These are phyloP conservation scores for Fusarium proliferatum DNA, from an alignment of 2,329 filamentous ascomycete species.

Conservation along the genomic window DNA sequence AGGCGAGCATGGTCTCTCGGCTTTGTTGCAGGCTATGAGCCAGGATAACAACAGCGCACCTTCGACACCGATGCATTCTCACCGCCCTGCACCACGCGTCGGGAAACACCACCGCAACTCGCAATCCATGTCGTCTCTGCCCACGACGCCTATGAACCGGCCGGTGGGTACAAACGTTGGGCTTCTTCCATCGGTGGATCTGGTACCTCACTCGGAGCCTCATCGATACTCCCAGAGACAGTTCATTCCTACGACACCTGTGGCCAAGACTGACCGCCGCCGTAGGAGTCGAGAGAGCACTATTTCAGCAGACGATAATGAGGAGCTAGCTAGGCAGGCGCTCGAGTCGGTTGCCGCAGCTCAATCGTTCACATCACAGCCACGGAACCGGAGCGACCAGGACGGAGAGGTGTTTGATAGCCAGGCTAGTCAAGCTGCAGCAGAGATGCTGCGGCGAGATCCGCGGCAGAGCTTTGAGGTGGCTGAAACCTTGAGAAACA, in stretches of 20 bases:
- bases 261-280: conserved; percentile 56
- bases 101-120: conserved; percentile 78
- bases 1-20: conserved; percentile 75
- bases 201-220: conserved; percentile 71
- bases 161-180: conserved; percentile 60
- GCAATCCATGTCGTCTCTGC: conserved; percentile 87
- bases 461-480: conserved; percentile 65
- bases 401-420: conserved; percentile 72
- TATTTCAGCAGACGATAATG: conserved; percentile 76
- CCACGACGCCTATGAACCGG: conserved; percentile 75
- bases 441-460: conserved; percentile 76
- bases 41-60: conserved; percentile 79
- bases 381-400: conserved; percentile 44
- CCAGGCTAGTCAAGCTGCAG: conserved; percentile 81
- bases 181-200: conserved; percentile 71
- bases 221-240: conserved; percentile 56
- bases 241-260: conserved; percentile 59
- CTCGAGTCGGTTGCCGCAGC: conserved; percentile 64
- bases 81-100: conserved; percentile 59
- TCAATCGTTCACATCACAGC: conserved; percentile 46
- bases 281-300: conserved; percentile 86
- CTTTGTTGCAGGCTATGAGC: conserved; percentile 82
- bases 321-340: conserved; percentile 66
- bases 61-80: conserved; percentile 70
- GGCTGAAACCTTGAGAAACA: conserved; percentile 57